Conservation (phyloP, 2,329 filamentous ascomycete genomes). For the Hymenoscyphus salicellus region DNA sequence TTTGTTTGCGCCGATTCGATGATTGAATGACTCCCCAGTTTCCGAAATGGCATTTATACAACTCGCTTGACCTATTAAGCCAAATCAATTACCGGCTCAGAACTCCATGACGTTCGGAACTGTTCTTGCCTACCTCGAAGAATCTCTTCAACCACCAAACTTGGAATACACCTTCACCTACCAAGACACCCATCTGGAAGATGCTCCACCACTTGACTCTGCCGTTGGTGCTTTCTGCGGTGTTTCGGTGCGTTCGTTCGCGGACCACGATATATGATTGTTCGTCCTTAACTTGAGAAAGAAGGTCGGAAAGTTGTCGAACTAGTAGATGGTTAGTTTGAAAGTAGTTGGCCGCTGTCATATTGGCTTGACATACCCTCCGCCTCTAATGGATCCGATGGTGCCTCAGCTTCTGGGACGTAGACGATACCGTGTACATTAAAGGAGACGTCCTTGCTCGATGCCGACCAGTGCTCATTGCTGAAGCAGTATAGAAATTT, state of each 20-base stretch:
- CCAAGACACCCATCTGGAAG: constrained; percentile 85
- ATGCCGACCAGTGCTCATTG: constrained; percentile 96
- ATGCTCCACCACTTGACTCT: constrained; percentile 99
- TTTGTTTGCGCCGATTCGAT: constrained; percentile 28
- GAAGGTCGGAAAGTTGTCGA: constrained; percentile 75
- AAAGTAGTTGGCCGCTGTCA: neutral
- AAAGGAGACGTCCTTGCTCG: constrained; percentile 97
- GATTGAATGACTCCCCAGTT: constrained; percentile 16
- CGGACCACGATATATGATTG: constrained; percentile 94
- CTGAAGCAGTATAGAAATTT: constrained; percentile 97
- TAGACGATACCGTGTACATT: constrained; percentile 99
- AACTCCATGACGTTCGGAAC: constrained; percentile 32
- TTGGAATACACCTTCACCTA: constrained; percentile 93
- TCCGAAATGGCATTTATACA: constrained; percentile 43
- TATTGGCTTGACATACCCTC: constrained; percentile 61
- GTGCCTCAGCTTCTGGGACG: constrained; percentile 80
- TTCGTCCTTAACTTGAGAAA: constrained; percentile 94
- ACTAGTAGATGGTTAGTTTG: constrained; percentile 51
- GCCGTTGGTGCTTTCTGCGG: constrained; percentile 94
- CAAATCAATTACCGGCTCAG: constrained; percentile 33
- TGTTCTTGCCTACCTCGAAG: constrained; percentile 67
- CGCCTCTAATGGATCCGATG: constrained; percentile 82
- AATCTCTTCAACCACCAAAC: constrained; percentile 99
- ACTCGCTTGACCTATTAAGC: constrained; percentile 57
- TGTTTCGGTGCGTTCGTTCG: constrained; percentile 95